phyloP scores from a whole-genome alignment of 1,284 basidiomycete species.

The Somion occarium region DNA sequence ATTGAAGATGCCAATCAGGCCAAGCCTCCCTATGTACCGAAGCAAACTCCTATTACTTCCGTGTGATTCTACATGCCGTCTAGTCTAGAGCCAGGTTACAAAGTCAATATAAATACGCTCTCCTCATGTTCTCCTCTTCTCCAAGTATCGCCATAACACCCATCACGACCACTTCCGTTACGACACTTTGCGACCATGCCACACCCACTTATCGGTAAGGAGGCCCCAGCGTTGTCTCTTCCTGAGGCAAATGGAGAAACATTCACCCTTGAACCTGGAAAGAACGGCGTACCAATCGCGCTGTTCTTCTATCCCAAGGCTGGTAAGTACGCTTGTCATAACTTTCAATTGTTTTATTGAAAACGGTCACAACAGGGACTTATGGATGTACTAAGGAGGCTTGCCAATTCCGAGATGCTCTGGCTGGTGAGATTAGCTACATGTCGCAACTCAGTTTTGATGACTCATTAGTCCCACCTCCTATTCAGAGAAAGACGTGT shows the following conservation, averaged over 20 bases:
- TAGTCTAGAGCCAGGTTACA: too few species aligned
- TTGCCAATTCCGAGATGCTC: slow-evolving; percentile 73
- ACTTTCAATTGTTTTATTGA: background rate
- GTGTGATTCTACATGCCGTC: too few species aligned
- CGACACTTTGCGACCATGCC: slow-evolving; percentile 6
- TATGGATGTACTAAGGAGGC: slow-evolving; percentile 77
- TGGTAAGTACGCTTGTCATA: slow-evolving; percentile 32
- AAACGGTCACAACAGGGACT: slow-evolving; percentile 48
- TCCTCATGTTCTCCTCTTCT: too few species aligned
- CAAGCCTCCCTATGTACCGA: too few species aligned
- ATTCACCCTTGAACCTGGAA: slow-evolving; percentile 45
- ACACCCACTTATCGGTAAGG: slow-evolving; percentile 43
- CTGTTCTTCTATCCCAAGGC: slow-evolving; percentile 76
- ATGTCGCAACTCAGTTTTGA: background rate
- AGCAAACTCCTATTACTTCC: too few species aligned
- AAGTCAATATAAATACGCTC: too few species aligned
- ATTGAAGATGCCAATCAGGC: too few species aligned
- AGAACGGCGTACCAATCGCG: slow-evolving; percentile 46
- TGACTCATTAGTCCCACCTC: slow-evolving; percentile 3
- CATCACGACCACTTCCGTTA: background rate
- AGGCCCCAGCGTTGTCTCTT: slow-evolving; percentile 48
- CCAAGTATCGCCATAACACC: too few species aligned
- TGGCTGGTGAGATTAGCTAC: slow-evolving; percentile 43
- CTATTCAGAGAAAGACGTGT: slow-evolving; percentile 55
- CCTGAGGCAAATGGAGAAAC: slow-evolving; percentile 43